Evolutionary conservation across 768 basidiomycete species (phyloP).

Genomic region (Clitopilus passeckerianus): DNA sequence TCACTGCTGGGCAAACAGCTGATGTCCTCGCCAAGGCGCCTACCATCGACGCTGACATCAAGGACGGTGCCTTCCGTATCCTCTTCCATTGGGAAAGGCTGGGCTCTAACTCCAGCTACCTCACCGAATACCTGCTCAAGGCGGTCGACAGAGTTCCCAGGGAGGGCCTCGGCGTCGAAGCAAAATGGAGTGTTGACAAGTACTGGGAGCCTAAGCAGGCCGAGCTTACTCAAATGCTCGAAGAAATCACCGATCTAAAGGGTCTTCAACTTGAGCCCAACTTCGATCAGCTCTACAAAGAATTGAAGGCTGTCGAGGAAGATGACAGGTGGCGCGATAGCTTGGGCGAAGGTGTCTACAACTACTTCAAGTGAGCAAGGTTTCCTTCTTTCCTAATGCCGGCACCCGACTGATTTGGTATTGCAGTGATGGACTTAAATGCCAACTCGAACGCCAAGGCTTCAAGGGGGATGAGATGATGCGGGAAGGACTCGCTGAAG

Average conservation of each 20-base stretch:
- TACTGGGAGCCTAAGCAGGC: constrained; percentile 25
- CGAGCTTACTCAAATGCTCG: constrained; percentile 21
- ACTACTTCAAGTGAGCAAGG: constrained; percentile 24
- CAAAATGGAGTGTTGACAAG: constrained; percentile 26
- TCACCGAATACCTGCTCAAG: constrained; percentile 19
- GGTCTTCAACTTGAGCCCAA: constrained; percentile 32
- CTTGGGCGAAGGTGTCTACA: constrained; percentile 20
- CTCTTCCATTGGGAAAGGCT: constrained; percentile 27
- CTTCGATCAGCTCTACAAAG: constrained; percentile 28
- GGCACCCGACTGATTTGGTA: neutral
- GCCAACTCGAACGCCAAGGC: constrained; percentile 24
- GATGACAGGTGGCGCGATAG: constrained; percentile 21
- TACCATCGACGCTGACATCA: constrained; percentile 27
- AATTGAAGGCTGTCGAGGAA: constrained; percentile 15
- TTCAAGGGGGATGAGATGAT: constrained; percentile 34
- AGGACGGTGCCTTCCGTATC: constrained; percentile 34
- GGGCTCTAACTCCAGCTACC: constrained; percentile 24
- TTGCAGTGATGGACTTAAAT: constrained; percentile 23
- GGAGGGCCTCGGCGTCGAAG: constrained; percentile 25
- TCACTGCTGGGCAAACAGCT: neutral
- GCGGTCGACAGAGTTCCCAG: constrained; percentile 28
- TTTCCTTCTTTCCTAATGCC: neutral
- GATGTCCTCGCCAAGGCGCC: constrained; percentile 14
- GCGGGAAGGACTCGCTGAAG: constrained; percentile 33
- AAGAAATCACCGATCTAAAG: constrained; percentile 19